Base-by-base conservation (phyloP, 2,329 filamentous ascomycete species). In the Pseudocercospora pini-densiflorae region DNA sequence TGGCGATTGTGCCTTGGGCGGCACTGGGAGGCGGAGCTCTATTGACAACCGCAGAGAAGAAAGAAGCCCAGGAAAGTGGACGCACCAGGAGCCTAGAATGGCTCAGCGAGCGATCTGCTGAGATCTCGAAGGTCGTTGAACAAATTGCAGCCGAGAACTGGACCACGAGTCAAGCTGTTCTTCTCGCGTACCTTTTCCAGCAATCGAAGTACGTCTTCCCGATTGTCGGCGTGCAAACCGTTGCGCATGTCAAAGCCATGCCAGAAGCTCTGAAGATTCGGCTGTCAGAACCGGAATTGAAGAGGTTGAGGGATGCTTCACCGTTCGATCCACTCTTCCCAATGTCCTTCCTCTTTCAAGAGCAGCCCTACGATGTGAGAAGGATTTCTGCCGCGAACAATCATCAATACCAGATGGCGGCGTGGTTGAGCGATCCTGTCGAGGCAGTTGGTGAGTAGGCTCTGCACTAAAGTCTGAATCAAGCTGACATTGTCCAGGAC, bases 151-250 rank as follows among this genome's bases (percentile, higher is more conserved):
- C 82, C 6, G 80, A 83, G 66, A 86, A 89, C 70, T 83, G 84
- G 0, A 80, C 69, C 21, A 68, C 59, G 24, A 40, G 62, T 64
- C 36, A 65, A 64, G n/a, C 73, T 10, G 68, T 76, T 1, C 74
- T 90, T 5, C 78, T 93, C 24, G 90, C 90, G 2, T 93, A 93
- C 74, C 87, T 93, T 16, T 85, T 91, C 83, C 84, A 87, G 70
- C 92, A 93, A 79, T 65, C 62, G n/a, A 65, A 40, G 16, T 88
- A 90, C 68, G 89, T 92, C 9, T 92, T 92, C 73, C 91, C 91
- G 1, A 88, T 93, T 43, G 82, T 92, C 7, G 90, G 90, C 9
- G 88, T 88, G 0, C 84, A 90, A 10, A 92, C 88, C 71, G 77
- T 91, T 10, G 86, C 89, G 59, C 90, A 93, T 75, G 80, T 93